Conservation (phyloP, 257 asterid genomes). For the Petunia secreta region DNA sequence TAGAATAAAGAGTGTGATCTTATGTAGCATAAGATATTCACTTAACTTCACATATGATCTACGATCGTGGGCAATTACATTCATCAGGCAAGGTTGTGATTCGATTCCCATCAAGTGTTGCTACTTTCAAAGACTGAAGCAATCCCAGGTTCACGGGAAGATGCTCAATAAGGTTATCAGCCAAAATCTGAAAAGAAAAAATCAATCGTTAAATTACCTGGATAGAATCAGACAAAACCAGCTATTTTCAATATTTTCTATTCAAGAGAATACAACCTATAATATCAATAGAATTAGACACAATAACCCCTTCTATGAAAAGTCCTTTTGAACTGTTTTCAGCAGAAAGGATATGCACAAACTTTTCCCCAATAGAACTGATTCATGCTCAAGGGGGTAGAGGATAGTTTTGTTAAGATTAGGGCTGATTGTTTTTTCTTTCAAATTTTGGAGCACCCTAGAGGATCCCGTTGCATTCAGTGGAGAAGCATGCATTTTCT, state of each 20-base stretch:
- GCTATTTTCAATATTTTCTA: not conserved
- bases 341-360: not conserved
- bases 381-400: not conserved
- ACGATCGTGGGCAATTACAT: constrained; percentile 52
- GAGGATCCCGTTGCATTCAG: not conserved
- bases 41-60: not conserved
- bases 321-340: not conserved
- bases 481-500: not conserved
- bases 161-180: constrained; percentile 75
- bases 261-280: not conserved
- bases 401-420: not conserved
- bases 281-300: not conserved
- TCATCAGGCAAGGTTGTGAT: constrained; percentile 87
- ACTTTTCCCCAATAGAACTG: not conserved
- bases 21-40: not conserved
- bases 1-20: not conserved
- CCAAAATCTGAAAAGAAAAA: constrained; percentile 60
- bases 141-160: constrained; percentile 89
- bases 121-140: constrained; percentile 79
- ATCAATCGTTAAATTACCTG: not conserved
- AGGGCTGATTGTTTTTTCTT: not conserved
- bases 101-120: constrained; percentile 82
- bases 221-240: not conserved
- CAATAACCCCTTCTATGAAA: not conserved
- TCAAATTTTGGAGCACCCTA: not conserved